Conservation (phyloP, 1,139 yeast species). For the Williopsis jadinii region DNA sequence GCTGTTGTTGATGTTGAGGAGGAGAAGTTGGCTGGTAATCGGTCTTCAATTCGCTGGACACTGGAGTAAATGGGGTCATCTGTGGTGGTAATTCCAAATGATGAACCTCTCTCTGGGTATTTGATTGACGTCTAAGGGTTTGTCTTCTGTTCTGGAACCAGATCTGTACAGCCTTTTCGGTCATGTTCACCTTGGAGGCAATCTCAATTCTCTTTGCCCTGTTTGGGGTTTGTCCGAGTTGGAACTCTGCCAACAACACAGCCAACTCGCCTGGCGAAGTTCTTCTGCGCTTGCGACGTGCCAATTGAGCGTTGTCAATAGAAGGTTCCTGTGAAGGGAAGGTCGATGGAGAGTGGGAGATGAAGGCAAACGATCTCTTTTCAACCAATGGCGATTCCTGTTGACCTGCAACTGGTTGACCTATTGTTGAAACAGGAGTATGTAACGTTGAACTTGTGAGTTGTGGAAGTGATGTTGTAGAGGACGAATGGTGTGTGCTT, state of each 20-base stretch:
- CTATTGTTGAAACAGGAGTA: background rate
- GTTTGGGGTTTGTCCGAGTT: conserved; percentile 73
- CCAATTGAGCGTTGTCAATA: conserved; percentile 83
- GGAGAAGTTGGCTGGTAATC: background rate
- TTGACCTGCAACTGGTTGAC: background rate
- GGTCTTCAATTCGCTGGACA: too few species aligned
- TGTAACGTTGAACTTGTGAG: background rate
- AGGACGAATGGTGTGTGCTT: background rate
- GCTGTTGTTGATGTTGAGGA: conserved; percentile 1
- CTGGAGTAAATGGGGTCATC: background rate
- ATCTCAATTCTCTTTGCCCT: conserved; percentile 67
- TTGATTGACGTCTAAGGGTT: conserved; percentile 37
- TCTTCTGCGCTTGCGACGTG: conserved; percentile 91
- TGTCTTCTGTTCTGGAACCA: conserved; percentile 98
- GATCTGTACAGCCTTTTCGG: conserved; percentile 95
- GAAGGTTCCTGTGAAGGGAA: conserved; percentile 79
- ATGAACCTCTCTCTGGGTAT: conserved; percentile 34
- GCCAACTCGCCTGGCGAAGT: conserved; percentile 83
- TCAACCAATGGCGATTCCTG: conserved; percentile 16
- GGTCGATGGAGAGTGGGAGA: conserved; percentile 84
- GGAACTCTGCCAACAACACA: conserved; percentile 74
- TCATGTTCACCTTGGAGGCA: conserved; percentile 76
- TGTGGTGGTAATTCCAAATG: conserved; percentile 13
- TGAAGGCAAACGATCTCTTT: conserved; percentile 69
- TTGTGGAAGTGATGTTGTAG: background rate